phyloP scores from a whole-genome alignment of 2,329 filamentous ascomycete genomes.

The Scytalidium sp. region DNA sequence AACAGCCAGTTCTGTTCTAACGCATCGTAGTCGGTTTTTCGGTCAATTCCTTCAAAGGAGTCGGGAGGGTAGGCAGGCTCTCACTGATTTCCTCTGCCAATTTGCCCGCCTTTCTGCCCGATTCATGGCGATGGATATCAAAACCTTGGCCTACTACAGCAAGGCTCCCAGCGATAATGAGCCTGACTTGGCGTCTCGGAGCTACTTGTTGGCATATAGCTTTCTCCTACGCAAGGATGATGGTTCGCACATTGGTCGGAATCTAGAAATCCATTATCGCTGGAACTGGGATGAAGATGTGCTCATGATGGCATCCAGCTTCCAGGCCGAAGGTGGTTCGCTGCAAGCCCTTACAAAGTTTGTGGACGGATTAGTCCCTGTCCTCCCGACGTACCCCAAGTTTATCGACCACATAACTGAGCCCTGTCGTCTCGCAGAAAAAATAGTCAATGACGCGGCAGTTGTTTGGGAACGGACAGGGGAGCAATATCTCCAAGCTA shows the following conservation, averaged over 20 bases:
- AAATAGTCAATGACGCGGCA: constrained; percentile 16
- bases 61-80: constrained; percentile 14
- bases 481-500: constrained; percentile 20
- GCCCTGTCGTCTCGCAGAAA: constrained; percentile 20
- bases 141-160: constrained; percentile 26
- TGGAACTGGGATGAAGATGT: constrained; percentile 30
- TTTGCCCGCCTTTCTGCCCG: constrained; percentile 47
- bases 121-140: constrained; percentile 49
- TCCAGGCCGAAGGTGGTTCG: constrained; percentile 36
- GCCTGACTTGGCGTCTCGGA: constrained; percentile 38
- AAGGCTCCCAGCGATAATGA: constrained; percentile 27
- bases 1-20: constrained; percentile 11
- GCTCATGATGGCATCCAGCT: constrained; percentile 14
- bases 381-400: constrained; percentile 45
- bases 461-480: constrained; percentile 12
- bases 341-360: constrained; percentile 41
- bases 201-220: constrained; percentile 44
- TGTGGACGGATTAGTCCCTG: constrained; percentile 34
- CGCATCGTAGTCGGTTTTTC: constrained; percentile 24
- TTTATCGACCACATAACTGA: constrained; percentile 30
- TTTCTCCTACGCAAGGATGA: constrained; percentile 34
- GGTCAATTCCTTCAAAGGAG: constrained; percentile 23
- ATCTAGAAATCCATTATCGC: constrained; percentile 37
- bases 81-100: constrained; percentile 26
- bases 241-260: constrained; percentile 28